These are phyloP conservation scores for Starmerella khaoyaiensis DNA, from an alignment of 805 yeast species.

Conservation along the genomic window DNA sequence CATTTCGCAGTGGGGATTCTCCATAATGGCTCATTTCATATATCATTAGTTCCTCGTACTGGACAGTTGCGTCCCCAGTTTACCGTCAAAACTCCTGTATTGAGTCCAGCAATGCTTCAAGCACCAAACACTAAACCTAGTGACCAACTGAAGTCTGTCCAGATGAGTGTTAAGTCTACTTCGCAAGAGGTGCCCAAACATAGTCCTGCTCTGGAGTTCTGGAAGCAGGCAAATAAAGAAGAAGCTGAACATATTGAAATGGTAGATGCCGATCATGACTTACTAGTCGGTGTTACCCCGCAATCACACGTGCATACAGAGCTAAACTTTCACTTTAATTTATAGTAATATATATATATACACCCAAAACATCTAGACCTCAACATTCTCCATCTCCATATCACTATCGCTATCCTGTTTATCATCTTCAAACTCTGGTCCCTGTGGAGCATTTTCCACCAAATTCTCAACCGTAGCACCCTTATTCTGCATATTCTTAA, in stretches of 20 bases:
- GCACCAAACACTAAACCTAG: neutral
- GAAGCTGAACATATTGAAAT: constrained; percentile 23
- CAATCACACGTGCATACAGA: too few relatives aligned
- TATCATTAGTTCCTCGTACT: constrained; percentile 52
- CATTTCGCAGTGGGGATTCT: constrained; percentile 30
- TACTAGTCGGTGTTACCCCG: too few relatives aligned
- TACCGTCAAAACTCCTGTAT: constrained; percentile 36
- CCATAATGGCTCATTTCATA: constrained; percentile 36
- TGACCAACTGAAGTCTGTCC: constrained; percentile 44
- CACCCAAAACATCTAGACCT: too few relatives aligned
- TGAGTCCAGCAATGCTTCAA: constrained; percentile 6
- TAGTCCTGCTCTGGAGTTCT: constrained; percentile 58
- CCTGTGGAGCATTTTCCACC: constrained; percentile 22
- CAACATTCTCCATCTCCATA: constrained; percentile 53
- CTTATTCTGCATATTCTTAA: constrained; percentile 39
- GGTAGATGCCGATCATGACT: neutral
- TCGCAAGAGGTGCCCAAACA: constrained; percentile 47
- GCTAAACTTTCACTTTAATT: neutral
- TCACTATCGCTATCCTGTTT: constrained; percentile 61
- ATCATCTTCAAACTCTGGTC: constrained; percentile 33
- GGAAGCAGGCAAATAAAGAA: constrained; percentile 53
- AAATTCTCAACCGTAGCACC: constrained; percentile 21
- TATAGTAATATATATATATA: neutral
- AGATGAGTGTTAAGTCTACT: constrained; percentile 58
- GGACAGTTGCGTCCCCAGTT: constrained; percentile 75